Evolutionary conservation across 306 rosid species (phyloP).

Genomic region (Cotoneaster glaucophyllus): DNA sequence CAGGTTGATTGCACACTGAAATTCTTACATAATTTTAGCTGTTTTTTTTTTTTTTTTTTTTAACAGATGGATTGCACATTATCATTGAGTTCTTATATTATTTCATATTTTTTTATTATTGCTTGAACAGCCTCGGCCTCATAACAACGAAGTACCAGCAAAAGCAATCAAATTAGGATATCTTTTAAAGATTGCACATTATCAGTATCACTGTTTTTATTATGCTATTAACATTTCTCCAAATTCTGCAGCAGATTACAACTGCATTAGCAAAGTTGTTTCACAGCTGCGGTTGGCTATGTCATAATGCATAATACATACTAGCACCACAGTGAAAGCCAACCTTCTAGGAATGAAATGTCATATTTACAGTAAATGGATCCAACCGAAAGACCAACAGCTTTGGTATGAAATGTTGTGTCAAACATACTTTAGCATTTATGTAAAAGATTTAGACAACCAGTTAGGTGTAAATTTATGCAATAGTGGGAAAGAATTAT

Average conservation of each 20-base stretch:
- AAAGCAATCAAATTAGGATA: constrained; percentile 63
- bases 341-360: constrained; percentile 29
- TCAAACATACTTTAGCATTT: constrained; percentile 20
- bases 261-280: too few relatives aligned
- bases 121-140: constrained; percentile 5
- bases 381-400: constrained; percentile 20
- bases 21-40: too few relatives aligned
- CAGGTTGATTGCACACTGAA: too few relatives aligned
- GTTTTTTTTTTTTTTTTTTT: too few relatives aligned
- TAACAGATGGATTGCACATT: too few relatives aligned
- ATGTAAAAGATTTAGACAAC: constrained; percentile 24
- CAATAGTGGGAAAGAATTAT: constrained; percentile 31
- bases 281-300: background rate
- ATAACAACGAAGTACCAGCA: constrained; percentile 33
- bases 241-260: too few relatives aligned
- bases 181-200: constrained; percentile 24
- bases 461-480: constrained; percentile 32
- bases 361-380: constrained; percentile 18
- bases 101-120: too few relatives aligned
- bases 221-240: too few relatives aligned
- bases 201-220: constrained; percentile 45
- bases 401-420: constrained; percentile 34
- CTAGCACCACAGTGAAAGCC: constrained; percentile 7
- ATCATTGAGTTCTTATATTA: too few relatives aligned
- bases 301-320: constrained; percentile 18